Percentiles rank a stretch among this genome's conserved stretches.
Conservation (phyloP, 1,284 basidiomycete genomes). For the Cystobasidiaceae sp. region DNA sequence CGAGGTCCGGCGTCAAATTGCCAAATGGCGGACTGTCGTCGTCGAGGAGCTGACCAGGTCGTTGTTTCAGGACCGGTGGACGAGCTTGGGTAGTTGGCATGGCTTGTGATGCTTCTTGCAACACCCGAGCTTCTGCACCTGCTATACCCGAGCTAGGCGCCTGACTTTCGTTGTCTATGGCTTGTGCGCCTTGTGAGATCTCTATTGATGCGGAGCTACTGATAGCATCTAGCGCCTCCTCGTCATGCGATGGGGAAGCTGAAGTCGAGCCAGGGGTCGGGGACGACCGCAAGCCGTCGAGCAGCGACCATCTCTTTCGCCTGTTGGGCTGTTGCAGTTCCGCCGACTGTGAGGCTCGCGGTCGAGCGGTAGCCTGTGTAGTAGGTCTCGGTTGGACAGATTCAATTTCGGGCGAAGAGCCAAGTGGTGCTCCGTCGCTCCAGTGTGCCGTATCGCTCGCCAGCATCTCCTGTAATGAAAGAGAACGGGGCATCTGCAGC, state of each 20-base stretch:
- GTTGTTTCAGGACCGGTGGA: background rate
- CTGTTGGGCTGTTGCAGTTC: background rate
- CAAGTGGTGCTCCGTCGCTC: background rate
- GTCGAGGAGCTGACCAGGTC: background rate
- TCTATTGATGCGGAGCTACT: too few relatives aligned
- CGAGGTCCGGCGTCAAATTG: constrained; percentile 10
- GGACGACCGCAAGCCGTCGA: background rate
- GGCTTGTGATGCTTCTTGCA: too few relatives aligned
- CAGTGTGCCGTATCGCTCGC: background rate
- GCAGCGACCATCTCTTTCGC: constrained; percentile 29
- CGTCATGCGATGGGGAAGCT: too few relatives aligned
- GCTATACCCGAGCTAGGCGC: too few relatives aligned
- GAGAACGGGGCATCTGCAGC: background rate
- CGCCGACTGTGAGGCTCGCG: background rate
- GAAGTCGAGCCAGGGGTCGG: background rate
- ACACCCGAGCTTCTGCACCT: too few relatives aligned
- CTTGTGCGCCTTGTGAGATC: too few relatives aligned
- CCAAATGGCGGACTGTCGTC: constrained; percentile 23
- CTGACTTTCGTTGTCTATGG: too few relatives aligned
- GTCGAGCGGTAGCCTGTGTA: background rate
- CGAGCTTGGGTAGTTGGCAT: background rate
- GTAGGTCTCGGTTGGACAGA: background rate
- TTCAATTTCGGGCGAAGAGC: background rate
- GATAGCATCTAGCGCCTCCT: too few relatives aligned
- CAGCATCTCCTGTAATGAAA: constrained; percentile 23